Evolutionary conservation across 257 asterid species (phyloP).

Genomic region (Thymus mandschuricus): DNA sequence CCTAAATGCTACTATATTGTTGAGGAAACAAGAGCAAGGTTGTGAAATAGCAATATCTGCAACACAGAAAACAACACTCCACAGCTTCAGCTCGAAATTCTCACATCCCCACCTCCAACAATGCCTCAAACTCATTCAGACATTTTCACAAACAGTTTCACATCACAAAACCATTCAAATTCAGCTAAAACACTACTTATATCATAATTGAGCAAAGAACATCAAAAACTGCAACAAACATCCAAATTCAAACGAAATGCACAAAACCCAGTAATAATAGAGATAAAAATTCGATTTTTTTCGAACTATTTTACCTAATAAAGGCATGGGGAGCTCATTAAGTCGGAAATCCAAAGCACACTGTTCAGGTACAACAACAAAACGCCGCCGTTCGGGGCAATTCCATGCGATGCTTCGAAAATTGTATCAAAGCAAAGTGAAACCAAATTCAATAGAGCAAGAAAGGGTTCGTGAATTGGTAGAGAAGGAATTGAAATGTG

Average conservation of each 20-base stretch:
- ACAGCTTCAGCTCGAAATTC: slow-evolving; percentile 20
- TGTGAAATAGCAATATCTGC: slow-evolving; percentile 91
- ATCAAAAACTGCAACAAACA: not conserved
- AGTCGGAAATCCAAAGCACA: slow-evolving; percentile 49
- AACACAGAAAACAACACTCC: slow-evolving; percentile 29
- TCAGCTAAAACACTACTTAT: not conserved
- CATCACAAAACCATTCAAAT: not conserved
- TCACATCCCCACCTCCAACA: not conserved
- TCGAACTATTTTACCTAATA: slow-evolving; percentile 52
- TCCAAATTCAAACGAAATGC: not conserved
- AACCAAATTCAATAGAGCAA: not conserved
- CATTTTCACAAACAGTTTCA: not conserved
- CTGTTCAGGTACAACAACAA: slow-evolving; percentile 27
- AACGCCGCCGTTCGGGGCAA: slow-evolving; percentile 27
- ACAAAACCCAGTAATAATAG: not conserved
- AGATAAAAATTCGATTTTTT: slow-evolving; percentile 1
- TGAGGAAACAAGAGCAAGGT: slow-evolving; percentile 70
- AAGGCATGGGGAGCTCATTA: slow-evolving; percentile 98
- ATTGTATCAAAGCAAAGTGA: not conserved
- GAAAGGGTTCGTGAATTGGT: slow-evolving; percentile 16
- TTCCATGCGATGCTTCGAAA: slow-evolving; percentile 32
- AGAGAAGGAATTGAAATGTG: slow-evolving; percentile 21
- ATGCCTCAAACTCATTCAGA: slow-evolving; percentile 5
- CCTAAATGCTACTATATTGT: slow-evolving; percentile 52
- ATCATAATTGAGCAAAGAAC: not conserved